Conservation (phyloP, 306 rosid genomes). For the Carpinus fangiana region DNA sequence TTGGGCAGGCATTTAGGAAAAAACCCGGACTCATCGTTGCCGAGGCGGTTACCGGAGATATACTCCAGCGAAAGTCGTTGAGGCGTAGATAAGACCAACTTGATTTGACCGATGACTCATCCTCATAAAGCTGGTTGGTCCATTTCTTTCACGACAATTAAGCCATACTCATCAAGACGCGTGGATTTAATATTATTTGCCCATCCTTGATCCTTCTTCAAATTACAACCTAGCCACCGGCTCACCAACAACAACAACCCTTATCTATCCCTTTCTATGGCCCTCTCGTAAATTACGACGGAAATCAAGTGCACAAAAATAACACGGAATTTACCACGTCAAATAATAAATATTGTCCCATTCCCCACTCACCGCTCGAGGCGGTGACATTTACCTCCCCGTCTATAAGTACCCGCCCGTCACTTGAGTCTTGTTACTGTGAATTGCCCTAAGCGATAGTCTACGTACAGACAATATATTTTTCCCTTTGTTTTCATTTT, state of each 20-base stretch:
- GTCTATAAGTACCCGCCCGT: neutral
- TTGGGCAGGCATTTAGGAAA: too few relatives aligned
- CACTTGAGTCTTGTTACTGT: too few relatives aligned
- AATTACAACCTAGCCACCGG: neutral
- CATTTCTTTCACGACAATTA: too few relatives aligned
- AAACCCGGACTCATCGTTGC: neutral
- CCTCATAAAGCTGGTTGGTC: too few relatives aligned
- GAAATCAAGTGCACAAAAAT: neutral
- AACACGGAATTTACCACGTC: neutral
- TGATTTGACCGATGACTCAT: too few relatives aligned
- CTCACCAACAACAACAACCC: neutral
- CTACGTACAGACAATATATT: neutral
- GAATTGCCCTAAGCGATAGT: neutral
- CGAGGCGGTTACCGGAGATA: neutral
- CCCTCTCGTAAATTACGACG: neutral
- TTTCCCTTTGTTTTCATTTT: neutral
- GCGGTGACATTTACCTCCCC: neutral
- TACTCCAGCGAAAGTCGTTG: neutral
- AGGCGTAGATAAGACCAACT: conserved; percentile 2
- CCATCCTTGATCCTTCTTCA: too few relatives aligned
- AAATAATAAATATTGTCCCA: too few relatives aligned
- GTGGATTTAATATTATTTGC: too few relatives aligned
- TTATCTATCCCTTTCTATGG: too few relatives aligned
- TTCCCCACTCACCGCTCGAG: neutral
- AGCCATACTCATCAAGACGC: too few relatives aligned